A percentile compares a stretch with the other conserved stretches of the same genome.
These are phyloP conservation scores for Trametes cinnabarina DNA, from an alignment of 768 basidiomycete genomes.

Conservation along the genomic window DNA sequence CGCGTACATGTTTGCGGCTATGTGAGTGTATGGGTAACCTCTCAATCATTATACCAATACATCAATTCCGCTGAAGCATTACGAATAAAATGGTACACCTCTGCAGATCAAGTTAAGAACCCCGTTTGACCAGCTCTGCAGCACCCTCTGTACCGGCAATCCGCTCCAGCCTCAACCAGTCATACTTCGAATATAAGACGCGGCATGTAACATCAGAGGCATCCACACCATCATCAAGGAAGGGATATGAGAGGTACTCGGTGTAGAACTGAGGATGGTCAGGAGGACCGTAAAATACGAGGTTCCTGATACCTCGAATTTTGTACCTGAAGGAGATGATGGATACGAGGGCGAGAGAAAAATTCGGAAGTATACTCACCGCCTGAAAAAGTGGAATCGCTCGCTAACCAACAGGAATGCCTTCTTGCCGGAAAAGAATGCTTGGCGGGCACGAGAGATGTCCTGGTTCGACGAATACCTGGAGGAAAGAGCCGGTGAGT, in stretches of 20 bases:
- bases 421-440: constrained; percentile 87
- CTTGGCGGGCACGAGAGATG: constrained; percentile 88
- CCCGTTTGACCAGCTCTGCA: constrained; percentile 28
- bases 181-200: constrained; percentile 84
- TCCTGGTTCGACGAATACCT: constrained; percentile 94
- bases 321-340: constrained; percentile 62
- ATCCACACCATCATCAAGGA: constrained; percentile 88
- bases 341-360: not conserved
- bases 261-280: constrained; percentile 90
- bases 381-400: constrained; percentile 96
- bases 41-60: too few relatives aligned
- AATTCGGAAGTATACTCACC: constrained; percentile 41
- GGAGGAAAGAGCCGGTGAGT: not conserved
- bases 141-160: constrained; percentile 57
- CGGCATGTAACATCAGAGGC: constrained; percentile 78
- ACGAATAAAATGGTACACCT: too few relatives aligned
- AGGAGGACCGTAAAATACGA: constrained; percentile 92
- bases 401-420: constrained; percentile 90
- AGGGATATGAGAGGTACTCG: constrained; percentile 86
- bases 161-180: constrained; percentile 83
- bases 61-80: too few relatives aligned
- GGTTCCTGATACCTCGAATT: constrained; percentile 86
- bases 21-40: too few relatives aligned
- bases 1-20: too few relatives aligned
- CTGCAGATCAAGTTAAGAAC: not conserved